Conservation (phyloP, 2,329 filamentous ascomycete genomes). For the Sphaerulina musiva region DNA sequence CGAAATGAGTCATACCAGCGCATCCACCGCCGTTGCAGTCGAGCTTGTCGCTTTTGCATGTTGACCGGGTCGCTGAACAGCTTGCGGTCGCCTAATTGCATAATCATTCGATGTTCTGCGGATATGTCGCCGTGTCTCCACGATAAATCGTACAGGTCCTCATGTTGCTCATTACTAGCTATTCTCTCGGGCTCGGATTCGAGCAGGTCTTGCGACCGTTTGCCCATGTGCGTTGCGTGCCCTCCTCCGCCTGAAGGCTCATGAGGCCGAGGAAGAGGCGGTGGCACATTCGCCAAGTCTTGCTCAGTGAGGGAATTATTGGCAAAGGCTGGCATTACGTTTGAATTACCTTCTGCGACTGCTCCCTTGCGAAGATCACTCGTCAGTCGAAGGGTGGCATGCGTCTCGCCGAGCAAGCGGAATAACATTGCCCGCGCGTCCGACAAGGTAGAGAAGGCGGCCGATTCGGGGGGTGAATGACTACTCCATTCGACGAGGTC, state of each 20-base stretch:
- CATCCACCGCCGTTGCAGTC: background rate
- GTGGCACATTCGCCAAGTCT: background rate
- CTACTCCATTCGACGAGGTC: conserved; percentile 3
- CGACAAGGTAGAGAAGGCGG: background rate
- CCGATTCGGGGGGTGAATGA: background rate
- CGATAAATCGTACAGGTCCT: conserved; percentile 1
- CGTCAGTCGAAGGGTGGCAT: conserved; percentile 2
- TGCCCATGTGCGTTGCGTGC: background rate
- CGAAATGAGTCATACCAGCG: conserved; percentile 15
- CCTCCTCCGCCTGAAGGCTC: background rate
- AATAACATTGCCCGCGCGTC: conserved; percentile 1
- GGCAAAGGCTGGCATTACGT: background rate
- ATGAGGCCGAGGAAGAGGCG: conserved; percentile 2
- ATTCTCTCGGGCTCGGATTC: background rate
- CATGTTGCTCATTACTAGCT: background rate
- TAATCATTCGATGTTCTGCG: background rate
- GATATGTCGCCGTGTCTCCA: conserved; percentile 1
- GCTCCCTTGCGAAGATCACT: no score
- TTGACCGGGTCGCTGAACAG: conserved; percentile 1
- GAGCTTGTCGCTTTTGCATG: background rate
- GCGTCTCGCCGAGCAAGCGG: conserved; percentile 3
- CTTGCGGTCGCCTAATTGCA: conserved; percentile 2
- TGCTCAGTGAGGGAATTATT: conserved; percentile 1
- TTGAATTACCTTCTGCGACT: background rate
- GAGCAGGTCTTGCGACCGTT: background rate